Conservation (phyloP, 1,284 basidiomycete species). For the Golubevia sp. region DNA sequence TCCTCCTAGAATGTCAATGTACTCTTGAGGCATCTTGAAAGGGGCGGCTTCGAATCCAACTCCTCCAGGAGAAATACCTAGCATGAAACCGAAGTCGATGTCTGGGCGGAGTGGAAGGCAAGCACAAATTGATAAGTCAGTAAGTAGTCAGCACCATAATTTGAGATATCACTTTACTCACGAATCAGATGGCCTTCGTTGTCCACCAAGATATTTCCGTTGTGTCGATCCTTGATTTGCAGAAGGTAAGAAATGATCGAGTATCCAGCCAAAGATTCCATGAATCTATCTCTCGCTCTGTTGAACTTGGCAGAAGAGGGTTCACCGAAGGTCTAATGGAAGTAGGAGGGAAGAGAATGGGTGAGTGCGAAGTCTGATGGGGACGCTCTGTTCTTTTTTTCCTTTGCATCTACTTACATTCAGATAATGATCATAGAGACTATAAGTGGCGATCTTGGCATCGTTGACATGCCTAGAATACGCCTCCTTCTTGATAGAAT, state of each 20-base stretch:
- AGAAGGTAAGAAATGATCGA: conserved; percentile 92
- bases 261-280: conserved; percentile 87
- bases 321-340: conserved; percentile 35
- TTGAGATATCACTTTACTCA: conserved; percentile 10
- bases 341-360: not conserved
- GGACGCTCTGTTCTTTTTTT: too few species aligned
- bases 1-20: conserved; percentile 94
- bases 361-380: not conserved
- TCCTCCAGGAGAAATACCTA: conserved; percentile 81
- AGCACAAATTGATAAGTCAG: conserved; percentile 24
- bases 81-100: conserved; percentile 99
- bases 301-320: conserved; percentile 32
- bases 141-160: conserved; percentile 3
- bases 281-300: conserved; percentile 78
- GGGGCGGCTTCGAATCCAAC: conserved; percentile 99
- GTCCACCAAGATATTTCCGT: conserved; percentile 96
- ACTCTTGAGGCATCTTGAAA: conserved; percentile 94
- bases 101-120: conserved; percentile 61
- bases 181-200: conserved; percentile 87
- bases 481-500: conserved; percentile 98
- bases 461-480: conserved; percentile 71
- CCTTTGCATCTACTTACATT: conserved; percentile 9
- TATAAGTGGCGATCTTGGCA: conserved; percentile 35
- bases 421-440: conserved; percentile 54
- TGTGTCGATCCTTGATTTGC: conserved; percentile 98